Base-by-base conservation (phyloP, 164 flowering plant genomes). In the Echeveria elegans region DNA sequence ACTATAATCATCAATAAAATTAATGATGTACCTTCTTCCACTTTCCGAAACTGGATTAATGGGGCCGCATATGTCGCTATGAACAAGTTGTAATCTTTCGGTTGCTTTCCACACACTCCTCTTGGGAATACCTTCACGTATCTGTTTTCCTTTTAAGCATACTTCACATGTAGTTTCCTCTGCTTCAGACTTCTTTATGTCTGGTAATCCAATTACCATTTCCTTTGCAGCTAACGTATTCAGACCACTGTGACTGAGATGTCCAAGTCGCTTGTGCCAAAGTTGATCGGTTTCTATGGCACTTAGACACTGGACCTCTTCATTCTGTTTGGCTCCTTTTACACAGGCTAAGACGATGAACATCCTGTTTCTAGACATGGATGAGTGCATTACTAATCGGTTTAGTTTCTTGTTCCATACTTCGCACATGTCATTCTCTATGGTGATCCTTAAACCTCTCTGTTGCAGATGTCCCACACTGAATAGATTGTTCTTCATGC, bases 1-100 rank as follows among this genome's bases (percentile, higher is more conserved):
- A 37, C 26, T 34, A 14, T 18, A 37, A 16, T 64, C 66, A 37
- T 64, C 66, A n/a, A 64, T 64, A 37, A 64, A 64, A 14, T 8
- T 36, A 1, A 64, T 36, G 11, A 64, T 0, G 14, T 36, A 64
- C 45, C 40, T 64, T n/a, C 15, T 64, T 1, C n/a, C 24, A 23
- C 28, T 37, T 9, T 36, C 34, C 9, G 45, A 36, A 1, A 18
- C 37, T 1, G 66, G 66, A 8, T 14, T 64, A 16, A 36, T 64
- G 6, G 66, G 66, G 5, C 47, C 66, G 21, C 66, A 64, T 12
- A 64, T 64, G 19, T 64, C 66, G 0, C 47, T 7, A 14, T 64
- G 66, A 24, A 64, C 47, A 12, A 64, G 10, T 40, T 64, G 6
- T 4, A 60, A 16, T 1, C 0, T 29, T 26, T 60, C 6, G 10